Evolutionary conservation across 495 filamentous ascomycete genomes (phyloP).

Genomic region (Antarctomyces pellizariae): DNA sequence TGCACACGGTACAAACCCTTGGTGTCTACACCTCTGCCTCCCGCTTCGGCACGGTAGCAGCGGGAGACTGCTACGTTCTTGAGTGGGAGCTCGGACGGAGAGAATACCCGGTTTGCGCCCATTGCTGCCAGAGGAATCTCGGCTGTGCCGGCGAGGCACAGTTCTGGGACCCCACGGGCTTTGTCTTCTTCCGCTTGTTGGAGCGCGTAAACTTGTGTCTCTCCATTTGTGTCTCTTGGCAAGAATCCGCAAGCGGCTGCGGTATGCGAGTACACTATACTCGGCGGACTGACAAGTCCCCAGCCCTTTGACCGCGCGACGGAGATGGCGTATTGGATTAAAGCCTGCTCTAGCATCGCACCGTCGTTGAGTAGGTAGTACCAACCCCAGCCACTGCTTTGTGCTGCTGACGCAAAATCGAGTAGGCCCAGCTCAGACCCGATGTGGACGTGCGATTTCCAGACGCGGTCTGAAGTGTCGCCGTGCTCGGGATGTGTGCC

Average conservation of each 20-base stretch:
- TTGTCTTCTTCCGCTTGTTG: conserved; percentile 34
- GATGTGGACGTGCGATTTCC: conserved; percentile 60
- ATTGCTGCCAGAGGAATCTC: conserved; percentile 89
- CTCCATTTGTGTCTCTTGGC: conserved; percentile 70
- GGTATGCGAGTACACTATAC: conserved; percentile 79
- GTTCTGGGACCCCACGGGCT: conserved; percentile 34
- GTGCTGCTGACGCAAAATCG: conserved; percentile 61
- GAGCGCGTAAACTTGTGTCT: conserved; percentile 73
- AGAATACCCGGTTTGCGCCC: conserved; percentile 49
- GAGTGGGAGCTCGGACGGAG: conserved; percentile 38
- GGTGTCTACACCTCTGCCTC: conserved; percentile 64
- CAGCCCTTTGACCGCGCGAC: conserved; percentile 40
- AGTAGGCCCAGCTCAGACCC: conserved; percentile 57
- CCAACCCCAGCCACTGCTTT: conserved; percentile 84
- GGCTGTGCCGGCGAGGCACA: conserved; percentile 63
- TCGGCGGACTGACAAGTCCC: conserved; percentile 58
- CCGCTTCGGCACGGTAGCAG: conserved; percentile 87
- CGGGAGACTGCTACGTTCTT: conserved; percentile 65
- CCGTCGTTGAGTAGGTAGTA: conserved; percentile 82
- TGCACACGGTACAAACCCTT: conserved; percentile 97
- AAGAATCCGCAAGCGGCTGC: conserved; percentile 79
- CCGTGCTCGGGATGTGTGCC: conserved; percentile 42
- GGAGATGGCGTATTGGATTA: conserved; percentile 62
- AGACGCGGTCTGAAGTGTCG: conserved; percentile 23
- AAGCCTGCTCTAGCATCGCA: conserved; percentile 75